Evolutionary conservation across 2,329 filamentous ascomycete species (phyloP).

Genomic region (Trichophyton mentagrophytes): DNA sequence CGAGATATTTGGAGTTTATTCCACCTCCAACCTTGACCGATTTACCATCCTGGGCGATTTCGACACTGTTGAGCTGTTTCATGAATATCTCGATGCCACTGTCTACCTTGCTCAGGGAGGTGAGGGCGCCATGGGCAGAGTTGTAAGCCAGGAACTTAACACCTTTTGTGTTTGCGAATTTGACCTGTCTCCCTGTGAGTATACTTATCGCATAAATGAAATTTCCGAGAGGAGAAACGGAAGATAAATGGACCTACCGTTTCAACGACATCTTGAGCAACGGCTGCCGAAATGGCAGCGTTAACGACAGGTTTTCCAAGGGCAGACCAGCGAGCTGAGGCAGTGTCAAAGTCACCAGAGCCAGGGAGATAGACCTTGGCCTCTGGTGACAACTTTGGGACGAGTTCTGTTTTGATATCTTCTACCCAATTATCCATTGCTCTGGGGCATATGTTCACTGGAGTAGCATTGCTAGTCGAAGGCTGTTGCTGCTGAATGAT

Average conservation of each 20-base stretch:
- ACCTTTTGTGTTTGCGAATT: constrained; percentile 36
- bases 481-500: neutral
- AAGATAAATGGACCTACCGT: constrained; percentile 28
- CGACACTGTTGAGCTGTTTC: constrained; percentile 32
- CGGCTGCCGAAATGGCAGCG: constrained; percentile 37
- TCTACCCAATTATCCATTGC: constrained; percentile 5
- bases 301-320: constrained; percentile 33
- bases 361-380: constrained; percentile 35
- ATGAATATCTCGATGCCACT: constrained; percentile 42
- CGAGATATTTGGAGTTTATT: constrained; percentile 35
- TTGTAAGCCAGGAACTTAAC: constrained; percentile 43
- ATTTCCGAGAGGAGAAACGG: neutral
- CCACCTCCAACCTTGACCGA: constrained; percentile 41
- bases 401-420: constrained; percentile 14
- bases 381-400: constrained; percentile 22
- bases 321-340: constrained; percentile 36
- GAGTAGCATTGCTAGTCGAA: neutral
- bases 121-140: constrained; percentile 41
- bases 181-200: constrained; percentile 23
- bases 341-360: constrained; percentile 28
- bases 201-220: neutral
- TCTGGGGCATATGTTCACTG: constrained; percentile 7
- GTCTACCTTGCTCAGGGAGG: constrained; percentile 37
- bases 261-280: constrained; percentile 38
- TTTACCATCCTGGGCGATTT: constrained; percentile 32